Evolutionary conservation across 495 filamentous ascomycete genomes (phyloP).

Genomic region (Penicillium ochrochloron): DNA sequence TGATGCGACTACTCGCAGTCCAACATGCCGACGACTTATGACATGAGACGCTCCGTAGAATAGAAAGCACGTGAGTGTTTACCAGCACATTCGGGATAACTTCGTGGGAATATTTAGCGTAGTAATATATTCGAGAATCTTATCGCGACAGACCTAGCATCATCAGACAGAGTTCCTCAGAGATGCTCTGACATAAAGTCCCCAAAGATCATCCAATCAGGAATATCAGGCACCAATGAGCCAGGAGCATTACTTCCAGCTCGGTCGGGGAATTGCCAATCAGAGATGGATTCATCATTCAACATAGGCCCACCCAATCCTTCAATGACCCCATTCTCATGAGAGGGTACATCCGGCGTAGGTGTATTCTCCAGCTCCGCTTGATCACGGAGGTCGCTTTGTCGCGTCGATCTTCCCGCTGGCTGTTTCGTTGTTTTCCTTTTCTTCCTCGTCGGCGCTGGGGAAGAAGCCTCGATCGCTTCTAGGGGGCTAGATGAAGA

Average conservation of each 20-base stretch:
- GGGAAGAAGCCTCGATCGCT: background rate
- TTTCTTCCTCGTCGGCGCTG: conserved; percentile 1
- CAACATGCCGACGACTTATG: background rate
- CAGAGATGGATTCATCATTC: conserved; percentile 6
- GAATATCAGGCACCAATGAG: conserved; percentile 30
- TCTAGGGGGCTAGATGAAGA: conserved; percentile 15
- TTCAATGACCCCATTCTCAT: background rate
- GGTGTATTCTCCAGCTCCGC: background rate
- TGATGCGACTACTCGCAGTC: conserved; percentile 6
- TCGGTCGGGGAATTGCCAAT: conserved; percentile 28
- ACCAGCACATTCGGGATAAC: background rate
- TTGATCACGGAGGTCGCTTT: background rate
- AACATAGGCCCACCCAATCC: background rate
- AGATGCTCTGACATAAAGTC: conserved; percentile 33
- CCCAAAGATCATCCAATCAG: conserved; percentile 39
- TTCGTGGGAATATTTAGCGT: background rate
- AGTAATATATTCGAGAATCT: no score
- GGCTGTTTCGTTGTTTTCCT: background rate
- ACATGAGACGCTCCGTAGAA: background rate
- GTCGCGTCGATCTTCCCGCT: background rate
- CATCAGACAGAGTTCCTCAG: conserved; percentile 4
- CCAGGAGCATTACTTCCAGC: conserved; percentile 16
- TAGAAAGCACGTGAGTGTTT: background rate
- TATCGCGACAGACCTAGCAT: background rate
- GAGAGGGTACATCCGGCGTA: background rate